These are phyloP conservation scores for Trametes elegans DNA, from an alignment of 768 basidiomycete genomes.

Conservation along the genomic window DNA sequence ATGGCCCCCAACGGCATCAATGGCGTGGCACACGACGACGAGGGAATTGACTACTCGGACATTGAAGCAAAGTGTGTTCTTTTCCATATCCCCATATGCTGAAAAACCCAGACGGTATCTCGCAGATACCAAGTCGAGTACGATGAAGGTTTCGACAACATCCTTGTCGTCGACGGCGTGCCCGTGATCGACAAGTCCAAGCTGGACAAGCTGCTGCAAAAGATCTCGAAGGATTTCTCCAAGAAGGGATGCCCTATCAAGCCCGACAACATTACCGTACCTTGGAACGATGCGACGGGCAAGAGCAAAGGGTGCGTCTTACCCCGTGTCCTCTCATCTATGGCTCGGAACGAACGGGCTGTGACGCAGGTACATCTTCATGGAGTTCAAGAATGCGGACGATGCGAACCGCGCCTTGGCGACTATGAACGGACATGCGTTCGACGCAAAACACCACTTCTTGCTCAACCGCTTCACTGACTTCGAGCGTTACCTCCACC, in stretches of 20 bases:
- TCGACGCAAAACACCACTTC: constrained; percentile 87
- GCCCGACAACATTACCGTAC: constrained; percentile 77
- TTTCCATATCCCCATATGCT: not conserved
- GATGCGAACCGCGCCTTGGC: constrained; percentile 68
- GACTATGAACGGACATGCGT: constrained; percentile 72
- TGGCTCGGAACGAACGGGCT: not conserved
- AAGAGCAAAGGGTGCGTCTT: constrained; percentile 87
- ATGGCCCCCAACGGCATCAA: constrained; percentile 29
- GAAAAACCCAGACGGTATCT: not conserved
- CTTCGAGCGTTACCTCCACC: constrained; percentile 74
- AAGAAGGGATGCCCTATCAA: constrained; percentile 78
- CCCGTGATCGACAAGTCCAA: constrained; percentile 88
- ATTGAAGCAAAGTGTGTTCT: constrained; percentile 77
- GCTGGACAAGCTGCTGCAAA: constrained; percentile 75
- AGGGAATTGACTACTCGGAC: constrained; percentile 83
- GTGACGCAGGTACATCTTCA: constrained; percentile 67
- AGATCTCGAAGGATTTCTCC: constrained; percentile 80
- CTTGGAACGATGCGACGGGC: constrained; percentile 79
- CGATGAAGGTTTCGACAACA: constrained; percentile 87
- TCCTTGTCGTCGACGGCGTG: constrained; percentile 89
- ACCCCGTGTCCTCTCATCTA: not conserved
- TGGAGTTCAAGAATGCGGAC: constrained; percentile 70
- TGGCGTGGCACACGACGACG: constrained; percentile 35
- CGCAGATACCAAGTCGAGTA: constrained; percentile 83
- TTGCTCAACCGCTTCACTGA: constrained; percentile 85